phyloP scores from a whole-genome alignment of 2,329 filamentous ascomycete genomes.

The Ascochyta lentis region DNA sequence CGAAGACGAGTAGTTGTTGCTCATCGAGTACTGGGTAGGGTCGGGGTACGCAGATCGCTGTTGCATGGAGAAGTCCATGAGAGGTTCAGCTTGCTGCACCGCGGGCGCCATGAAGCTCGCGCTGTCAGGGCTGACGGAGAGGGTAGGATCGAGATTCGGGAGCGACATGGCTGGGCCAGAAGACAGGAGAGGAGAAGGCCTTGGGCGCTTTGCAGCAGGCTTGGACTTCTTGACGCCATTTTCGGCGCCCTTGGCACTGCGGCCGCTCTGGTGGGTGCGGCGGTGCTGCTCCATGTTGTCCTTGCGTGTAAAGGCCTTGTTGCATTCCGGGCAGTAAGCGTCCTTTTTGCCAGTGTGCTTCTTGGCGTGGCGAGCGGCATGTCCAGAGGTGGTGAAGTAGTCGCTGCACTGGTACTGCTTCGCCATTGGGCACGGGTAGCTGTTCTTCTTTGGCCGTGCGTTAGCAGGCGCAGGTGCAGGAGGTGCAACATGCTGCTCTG shows the following conservation, averaged over 20 bases:
- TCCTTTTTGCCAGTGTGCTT: slow-evolving; percentile 84
- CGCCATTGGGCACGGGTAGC: slow-evolving; percentile 76
- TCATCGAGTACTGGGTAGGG: slow-evolving; percentile 34
- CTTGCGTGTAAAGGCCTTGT: slow-evolving; percentile 80
- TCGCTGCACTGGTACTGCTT: slow-evolving; percentile 76
- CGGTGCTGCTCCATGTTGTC: slow-evolving; percentile 91
- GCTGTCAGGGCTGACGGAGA: slow-evolving; percentile 34
- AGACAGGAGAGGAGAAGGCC: slow-evolving; percentile 41
- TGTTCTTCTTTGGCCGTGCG: slow-evolving; percentile 63
- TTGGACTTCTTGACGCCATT: slow-evolving; percentile 49
- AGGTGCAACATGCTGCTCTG: slow-evolving; percentile 39
- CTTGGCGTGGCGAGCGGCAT: slow-evolving; percentile 84
- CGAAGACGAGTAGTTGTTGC: slow-evolving; percentile 37
- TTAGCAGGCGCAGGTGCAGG: slow-evolving; percentile 52
- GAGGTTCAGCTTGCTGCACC: slow-evolving; percentile 36
- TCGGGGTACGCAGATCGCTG: slow-evolving; percentile 41
- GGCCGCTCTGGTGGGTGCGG: slow-evolving; percentile 70
- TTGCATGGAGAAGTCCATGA: slow-evolving; percentile 29
- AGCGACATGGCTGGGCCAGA: slow-evolving; percentile 28
- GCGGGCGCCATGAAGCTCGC: slow-evolving; percentile 38
- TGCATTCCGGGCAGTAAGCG: slow-evolving; percentile 72
- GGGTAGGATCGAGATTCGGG: slow-evolving; percentile 39
- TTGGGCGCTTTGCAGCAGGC: slow-evolving; percentile 42
- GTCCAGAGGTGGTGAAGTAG: slow-evolving; percentile 83
- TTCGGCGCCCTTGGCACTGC: slow-evolving; percentile 48